Evolutionary conservation across 495 filamentous ascomycete species (phyloP).

Genomic region (Neurospora sp.): DNA sequence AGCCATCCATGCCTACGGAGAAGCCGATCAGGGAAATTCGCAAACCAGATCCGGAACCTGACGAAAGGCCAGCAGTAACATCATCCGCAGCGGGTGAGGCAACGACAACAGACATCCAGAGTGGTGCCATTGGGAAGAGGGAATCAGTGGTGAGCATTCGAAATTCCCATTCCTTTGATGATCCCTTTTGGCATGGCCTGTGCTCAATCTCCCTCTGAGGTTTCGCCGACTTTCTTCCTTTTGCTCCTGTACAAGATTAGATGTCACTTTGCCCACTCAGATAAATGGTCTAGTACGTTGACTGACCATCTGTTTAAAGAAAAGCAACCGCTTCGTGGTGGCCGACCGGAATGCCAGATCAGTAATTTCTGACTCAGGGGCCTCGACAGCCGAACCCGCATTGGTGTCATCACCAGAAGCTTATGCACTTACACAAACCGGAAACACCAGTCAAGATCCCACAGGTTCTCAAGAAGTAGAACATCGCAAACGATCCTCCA

Average conservation of each 20-base stretch:
- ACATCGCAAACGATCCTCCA: not conserved
- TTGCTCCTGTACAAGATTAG: not conserved
- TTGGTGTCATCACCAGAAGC: not conserved
- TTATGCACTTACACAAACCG: not conserved
- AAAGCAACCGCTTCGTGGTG: constrained; percentile 17
- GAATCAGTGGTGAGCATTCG: constrained; percentile 8
- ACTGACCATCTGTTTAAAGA: constrained; percentile 1
- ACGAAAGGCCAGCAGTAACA: not conserved
- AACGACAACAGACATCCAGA: not conserved
- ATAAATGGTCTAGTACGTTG: not conserved
- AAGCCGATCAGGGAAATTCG: not conserved
- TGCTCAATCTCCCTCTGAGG: not conserved
- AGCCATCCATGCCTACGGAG: not conserved
- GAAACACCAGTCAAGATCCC: not conserved
- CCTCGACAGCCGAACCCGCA: not conserved
- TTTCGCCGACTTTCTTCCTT: not conserved
- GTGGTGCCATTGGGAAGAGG: constrained; percentile 1
- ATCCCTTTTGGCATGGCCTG: not conserved
- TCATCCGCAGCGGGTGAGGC: not conserved
- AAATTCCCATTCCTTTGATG: not conserved
- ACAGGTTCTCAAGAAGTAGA: not conserved
- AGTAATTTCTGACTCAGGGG: constrained; percentile 2
- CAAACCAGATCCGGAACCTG: not conserved
- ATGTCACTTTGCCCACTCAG: not conserved
- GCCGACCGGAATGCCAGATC: constrained; percentile 16